Conservation (phyloP, 257 asterid genomes). For the Parsonsia alboflavescens region DNA sequence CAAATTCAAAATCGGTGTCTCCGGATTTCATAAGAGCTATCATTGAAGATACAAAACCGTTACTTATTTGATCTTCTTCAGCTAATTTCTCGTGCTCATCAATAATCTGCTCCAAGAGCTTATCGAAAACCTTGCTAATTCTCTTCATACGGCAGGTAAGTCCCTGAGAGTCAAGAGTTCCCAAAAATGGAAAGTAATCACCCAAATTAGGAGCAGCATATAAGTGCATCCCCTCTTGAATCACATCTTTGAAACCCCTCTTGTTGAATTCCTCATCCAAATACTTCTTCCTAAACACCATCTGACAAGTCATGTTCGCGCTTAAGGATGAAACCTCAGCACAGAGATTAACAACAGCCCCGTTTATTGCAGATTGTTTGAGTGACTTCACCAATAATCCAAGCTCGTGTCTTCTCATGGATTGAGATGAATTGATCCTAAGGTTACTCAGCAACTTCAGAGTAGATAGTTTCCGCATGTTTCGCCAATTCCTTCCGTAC, state of each 20-base stretch:
- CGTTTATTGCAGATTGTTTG: neutral
- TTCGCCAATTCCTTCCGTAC: slow-evolving; percentile 49
- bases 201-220: slow-evolving; percentile 2
- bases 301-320: neutral
- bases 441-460: slow-evolving; percentile 18
- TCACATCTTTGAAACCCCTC: slow-evolving; percentile 1
- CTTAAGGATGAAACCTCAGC: slow-evolving; percentile 3
- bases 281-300: neutral
- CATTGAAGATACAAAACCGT: slow-evolving; percentile 2
- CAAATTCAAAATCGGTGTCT: slow-evolving; percentile 14
- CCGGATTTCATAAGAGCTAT: slow-evolving; percentile 8
- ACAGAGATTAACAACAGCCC: slow-evolving; percentile 2
- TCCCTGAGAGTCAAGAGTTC: neutral
- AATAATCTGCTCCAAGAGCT: neutral
- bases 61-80: neutral
- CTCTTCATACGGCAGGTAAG: neutral
- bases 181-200: slow-evolving; percentile 8
- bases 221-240: neutral
- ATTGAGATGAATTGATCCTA: slow-evolving; percentile 7
- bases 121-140: neutral
- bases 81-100: slow-evolving; percentile 1
- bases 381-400: neutral
- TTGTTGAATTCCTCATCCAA: neutral
- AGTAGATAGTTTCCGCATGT: slow-evolving; percentile 40
- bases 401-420: slow-evolving; percentile 10